Percentiles rank a stretch among this genome's conserved stretches.
Evolutionary conservation across 2,329 filamentous ascomycete genomes (phyloP).

Genomic region (Parascedosporium putredinis): DNA sequence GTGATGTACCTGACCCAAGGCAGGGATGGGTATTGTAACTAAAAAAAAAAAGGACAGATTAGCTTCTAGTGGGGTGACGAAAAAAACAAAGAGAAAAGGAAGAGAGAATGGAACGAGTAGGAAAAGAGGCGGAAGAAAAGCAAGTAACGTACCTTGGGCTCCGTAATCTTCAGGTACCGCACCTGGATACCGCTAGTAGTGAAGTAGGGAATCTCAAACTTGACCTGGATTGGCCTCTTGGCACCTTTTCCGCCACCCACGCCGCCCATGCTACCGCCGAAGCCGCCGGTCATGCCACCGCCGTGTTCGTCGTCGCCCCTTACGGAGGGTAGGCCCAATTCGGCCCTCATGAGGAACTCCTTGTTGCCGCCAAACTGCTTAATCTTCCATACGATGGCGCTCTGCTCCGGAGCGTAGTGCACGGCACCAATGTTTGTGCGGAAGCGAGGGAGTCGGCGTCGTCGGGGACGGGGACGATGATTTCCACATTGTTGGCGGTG

Average conservation of each 20-base stretch:
- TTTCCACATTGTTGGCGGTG: conserved; percentile 98
- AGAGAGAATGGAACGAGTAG: background rate
- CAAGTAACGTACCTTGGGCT: conserved; percentile 88
- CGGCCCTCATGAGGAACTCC: conserved; percentile 96
- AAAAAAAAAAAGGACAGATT: conserved; percentile 6
- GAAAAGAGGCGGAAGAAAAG: background rate
- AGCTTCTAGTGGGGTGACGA: too few relatives aligned
- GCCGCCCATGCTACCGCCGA: conserved; percentile 93
- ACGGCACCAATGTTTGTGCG: conserved; percentile 94
- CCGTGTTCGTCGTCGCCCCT: conserved; percentile 92
- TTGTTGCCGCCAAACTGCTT: conserved; percentile 99
- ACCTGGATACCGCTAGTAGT: conserved; percentile 99
- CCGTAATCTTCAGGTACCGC: conserved; percentile 96
- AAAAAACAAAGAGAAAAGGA: too few relatives aligned
- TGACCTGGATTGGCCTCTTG: conserved; percentile 95
- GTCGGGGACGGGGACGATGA: conserved; percentile 91
- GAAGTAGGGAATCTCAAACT: conserved; percentile 99
- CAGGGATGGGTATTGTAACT: conserved; percentile 96
- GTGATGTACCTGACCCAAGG: conserved; percentile 99
- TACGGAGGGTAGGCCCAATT: conserved; percentile 87
- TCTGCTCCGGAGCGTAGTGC: conserved; percentile 95
- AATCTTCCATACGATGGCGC: conserved; percentile 98
- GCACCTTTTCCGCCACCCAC: conserved; percentile 72
- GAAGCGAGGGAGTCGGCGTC: conserved; percentile 96
- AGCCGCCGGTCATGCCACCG: conserved; percentile 94